Conservation (phyloP, 116 monocot species). For the Trichopus zeylanicus region DNA sequence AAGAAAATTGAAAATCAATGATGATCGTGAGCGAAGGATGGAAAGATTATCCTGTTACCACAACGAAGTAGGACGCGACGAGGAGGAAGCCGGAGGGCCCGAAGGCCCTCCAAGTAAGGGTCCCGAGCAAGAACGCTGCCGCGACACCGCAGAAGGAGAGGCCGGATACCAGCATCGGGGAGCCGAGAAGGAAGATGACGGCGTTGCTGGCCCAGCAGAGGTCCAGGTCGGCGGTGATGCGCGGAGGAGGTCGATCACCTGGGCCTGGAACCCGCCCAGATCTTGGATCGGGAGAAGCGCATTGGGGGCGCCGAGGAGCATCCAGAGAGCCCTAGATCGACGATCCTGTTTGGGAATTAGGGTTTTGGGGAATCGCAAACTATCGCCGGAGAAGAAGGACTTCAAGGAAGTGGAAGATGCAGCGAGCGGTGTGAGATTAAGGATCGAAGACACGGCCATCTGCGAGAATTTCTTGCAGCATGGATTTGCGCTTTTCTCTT, state of each 20-base stretch:
- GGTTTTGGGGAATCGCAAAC: too few species aligned
- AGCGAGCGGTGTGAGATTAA: too few species aligned
- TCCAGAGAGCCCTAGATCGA: conserved; percentile 12
- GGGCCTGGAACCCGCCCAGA: conserved; percentile 11
- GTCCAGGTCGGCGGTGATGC: conserved; percentile 73
- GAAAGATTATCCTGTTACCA: conserved; percentile 20
- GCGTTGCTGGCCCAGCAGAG: conserved; percentile 58
- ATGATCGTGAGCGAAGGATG: not conserved
- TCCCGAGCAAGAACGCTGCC: conserved; percentile 64
- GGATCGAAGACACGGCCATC: too few species aligned
- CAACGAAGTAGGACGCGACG: conserved; percentile 76
- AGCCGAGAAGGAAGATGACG: conserved; percentile 60
- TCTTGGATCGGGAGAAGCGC: conserved; percentile 21
- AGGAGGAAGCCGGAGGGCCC: conserved; percentile 59
- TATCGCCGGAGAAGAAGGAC: too few species aligned
- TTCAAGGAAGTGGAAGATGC: too few species aligned
- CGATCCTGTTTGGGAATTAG: too few species aligned
- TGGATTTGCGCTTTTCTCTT: too few species aligned
- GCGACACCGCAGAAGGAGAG: conserved; percentile 62
- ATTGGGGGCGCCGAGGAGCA: conserved; percentile 14
- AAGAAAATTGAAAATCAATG: not conserved
- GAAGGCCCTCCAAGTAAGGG: conserved; percentile 83
- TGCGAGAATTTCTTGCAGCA: too few species aligned
- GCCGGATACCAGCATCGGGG: conserved; percentile 64
- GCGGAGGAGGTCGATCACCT: conserved; percentile 36